Base-by-base conservation (phyloP, 805 yeast genomes). In the Candida lessepsii region DNA sequence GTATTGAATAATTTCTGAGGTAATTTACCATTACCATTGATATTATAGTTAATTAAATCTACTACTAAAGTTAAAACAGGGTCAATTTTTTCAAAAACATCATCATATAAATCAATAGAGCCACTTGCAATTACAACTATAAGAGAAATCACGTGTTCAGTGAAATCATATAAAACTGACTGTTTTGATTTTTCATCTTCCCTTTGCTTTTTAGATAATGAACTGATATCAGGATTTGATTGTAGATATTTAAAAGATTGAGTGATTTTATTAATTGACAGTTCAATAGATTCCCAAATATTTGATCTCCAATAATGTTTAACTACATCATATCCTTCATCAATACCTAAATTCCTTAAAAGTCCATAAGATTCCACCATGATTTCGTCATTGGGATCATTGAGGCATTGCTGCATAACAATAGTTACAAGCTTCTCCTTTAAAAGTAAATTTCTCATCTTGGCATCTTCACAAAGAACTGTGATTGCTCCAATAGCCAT, bases 251-350 rank as follows among this genome's bases (percentile, higher is more conserved):
- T 57, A 31, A 82, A 65, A 0, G 87, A 77, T 1, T 55, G 57
- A 26, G 67, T 57, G 17, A 80, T 71, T 46, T 81, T 81, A 1
- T 57, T 57, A 31, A 86, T 62, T 2, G 81, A 75, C 4, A 57
- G 47, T 34, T 71, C 75, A 29, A 88, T 70, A 19, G 75, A 63
- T 0, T 75, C 68, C 85, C 96, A 82, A 29, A 91, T 78, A 46
- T 84, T 80, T 13, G 80, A 78, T 56, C 97, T 76, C 86, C 95
- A 84, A 39, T 86, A 58, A 57, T 76, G 78, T 15, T 78, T 75
- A 19, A 88, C 79, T 26, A 87, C 75, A 47, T 87, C 95, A 51
- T 86, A 82, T 15, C 96, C 97, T 61, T 89, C 96, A 54, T 87
- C 96, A 39, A 87, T 70, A 2, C 84, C 82, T 41, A 91, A 56